Evolutionary conservation across 495 filamentous ascomycete genomes (phyloP), one percentile per base, ranked within the genome.

Genomic region (Evansstolkia leycettana): DNA sequence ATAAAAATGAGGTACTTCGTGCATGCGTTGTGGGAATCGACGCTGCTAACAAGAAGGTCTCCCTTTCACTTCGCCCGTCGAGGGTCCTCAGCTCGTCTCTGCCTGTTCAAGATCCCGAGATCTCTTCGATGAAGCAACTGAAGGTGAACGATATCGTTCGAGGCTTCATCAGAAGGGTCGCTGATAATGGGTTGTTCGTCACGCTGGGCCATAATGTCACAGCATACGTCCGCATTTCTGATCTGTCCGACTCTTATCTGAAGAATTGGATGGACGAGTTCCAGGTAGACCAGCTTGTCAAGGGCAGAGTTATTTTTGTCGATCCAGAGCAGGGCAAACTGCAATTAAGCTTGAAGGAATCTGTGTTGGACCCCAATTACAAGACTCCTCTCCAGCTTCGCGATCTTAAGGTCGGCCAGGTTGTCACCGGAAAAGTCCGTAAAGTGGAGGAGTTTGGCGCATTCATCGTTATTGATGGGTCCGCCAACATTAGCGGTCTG

Each of bases 231-330:
- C 76, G 78, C 41, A 73, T 96, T 31, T 79, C 80, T 8, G 85
- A 95, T 49, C 74, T 96, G 12, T 93, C 88, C 0, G 89, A 98
- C 51, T 71, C 72, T 3, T 96, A 74, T 51, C 64, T 96, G 46
- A 96, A 95, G 57, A 84, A 95, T 31, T 98, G 90, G 90, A 93
- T 93, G 62, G 70, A 80, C n/a, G 58, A 73, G 11, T 94, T 85
- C 61, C 73, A 89, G 42, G 58, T 82, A 23, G 84, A 85, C 48
- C 85, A 95, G 55, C 67, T 98, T 12, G 83, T 98, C 17, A 87
- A 80, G 56, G 90, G 85, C 32, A 83, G 84, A 31, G 65, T 98
- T 47, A 75, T 80, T 16, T 54, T 71, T 3, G 70, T 84, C 3
- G 75, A 92, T 40, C 38, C 60, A 8, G 59, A 58, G 36, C 54